phyloP scores from a whole-genome alignment of 495 filamentous ascomycete species.

The Penicillium cataractarum region DNA sequence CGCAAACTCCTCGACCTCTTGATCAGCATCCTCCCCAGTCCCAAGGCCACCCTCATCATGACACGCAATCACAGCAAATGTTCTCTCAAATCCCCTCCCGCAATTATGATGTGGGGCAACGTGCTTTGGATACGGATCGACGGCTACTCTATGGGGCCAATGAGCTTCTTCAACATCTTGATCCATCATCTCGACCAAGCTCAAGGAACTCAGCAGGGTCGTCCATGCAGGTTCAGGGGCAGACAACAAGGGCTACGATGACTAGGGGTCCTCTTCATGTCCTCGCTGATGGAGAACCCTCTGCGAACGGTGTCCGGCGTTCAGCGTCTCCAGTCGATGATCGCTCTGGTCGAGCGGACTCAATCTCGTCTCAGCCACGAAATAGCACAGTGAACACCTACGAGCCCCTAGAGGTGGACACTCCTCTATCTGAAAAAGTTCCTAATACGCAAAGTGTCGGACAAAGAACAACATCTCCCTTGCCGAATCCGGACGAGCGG shows the following conservation, averaged over 20 bases:
- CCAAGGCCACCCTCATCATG: not conserved
- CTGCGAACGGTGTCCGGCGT: not conserved
- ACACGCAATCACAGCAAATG: conserved; percentile 16
- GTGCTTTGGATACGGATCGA: not conserved
- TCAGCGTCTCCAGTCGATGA: not conserved
- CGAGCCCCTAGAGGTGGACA: not conserved
- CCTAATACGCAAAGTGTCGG: not conserved
- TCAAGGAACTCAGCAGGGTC: not conserved
- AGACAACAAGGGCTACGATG: not conserved
- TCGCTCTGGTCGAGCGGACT: not conserved
- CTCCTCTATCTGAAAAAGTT: not conserved
- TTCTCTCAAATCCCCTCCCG: conserved; percentile 17
- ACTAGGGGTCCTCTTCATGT: conserved; percentile 1
- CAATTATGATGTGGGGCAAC: not conserved
- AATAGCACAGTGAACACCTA: not conserved
- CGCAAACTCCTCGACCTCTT: not conserved
- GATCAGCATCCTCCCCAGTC: not conserved
- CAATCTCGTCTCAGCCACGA: conserved; percentile 13
- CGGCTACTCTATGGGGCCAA: conserved; percentile 3
- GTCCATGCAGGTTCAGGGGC: not conserved
- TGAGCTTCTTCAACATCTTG: conserved; percentile 17
- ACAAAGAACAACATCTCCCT: not conserved
- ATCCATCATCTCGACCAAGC: not conserved
- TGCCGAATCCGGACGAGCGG: not conserved
- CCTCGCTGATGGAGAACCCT: not conserved